Base-by-base conservation (phyloP, 805 yeast species). In the Sugiyamaella floridensis region DNA sequence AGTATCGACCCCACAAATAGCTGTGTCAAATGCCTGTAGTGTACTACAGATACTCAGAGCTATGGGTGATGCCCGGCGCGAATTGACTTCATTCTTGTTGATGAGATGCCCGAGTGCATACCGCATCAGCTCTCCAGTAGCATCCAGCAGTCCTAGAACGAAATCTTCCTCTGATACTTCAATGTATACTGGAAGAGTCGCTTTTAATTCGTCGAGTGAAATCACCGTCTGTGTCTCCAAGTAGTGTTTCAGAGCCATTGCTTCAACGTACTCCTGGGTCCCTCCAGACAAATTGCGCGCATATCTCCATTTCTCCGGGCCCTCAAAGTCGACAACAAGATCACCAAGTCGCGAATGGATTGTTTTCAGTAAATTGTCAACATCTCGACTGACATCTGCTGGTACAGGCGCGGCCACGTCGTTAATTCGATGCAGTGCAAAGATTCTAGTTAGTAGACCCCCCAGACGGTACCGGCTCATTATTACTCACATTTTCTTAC, bases 61-160 rank as follows among this genome's bases (percentile, higher is more conserved):
- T 8, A 59, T 52, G 2, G 32, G 40, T n/a, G 57, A 54, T 5
- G 51, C 42, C 16, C 28, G 19, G 14, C 45, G 37, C n/a, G 41
- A 16, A 16, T 20, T 22, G 7, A 29, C 29, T 7, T 32, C 26
- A 4, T 47, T 34, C 15, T 16, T 49, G 5, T 43, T 50, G 1
- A 43, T 28, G 5, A 66, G 54, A 48, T 69, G 62, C n/a, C 64
- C 52, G 15, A 73, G 69, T 11, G 73, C 65, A 50, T 66, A 69
- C 29, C 74, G 54, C 76, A 73, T 72, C 12, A 73, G 62, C 50
- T 73, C 76, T 0, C 76, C 76, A 0, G 76, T 71, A 47, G 71
- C 53, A 53, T 73, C 76, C 53, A 73, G 63, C n/a, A 72, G 48
- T 0, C 76, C 76, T 63, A 72, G 64, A 28, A 72, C 58, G 55